phyloP scores from a whole-genome alignment of 257 asterid species.

The Phtheirospermum japonicum region DNA sequence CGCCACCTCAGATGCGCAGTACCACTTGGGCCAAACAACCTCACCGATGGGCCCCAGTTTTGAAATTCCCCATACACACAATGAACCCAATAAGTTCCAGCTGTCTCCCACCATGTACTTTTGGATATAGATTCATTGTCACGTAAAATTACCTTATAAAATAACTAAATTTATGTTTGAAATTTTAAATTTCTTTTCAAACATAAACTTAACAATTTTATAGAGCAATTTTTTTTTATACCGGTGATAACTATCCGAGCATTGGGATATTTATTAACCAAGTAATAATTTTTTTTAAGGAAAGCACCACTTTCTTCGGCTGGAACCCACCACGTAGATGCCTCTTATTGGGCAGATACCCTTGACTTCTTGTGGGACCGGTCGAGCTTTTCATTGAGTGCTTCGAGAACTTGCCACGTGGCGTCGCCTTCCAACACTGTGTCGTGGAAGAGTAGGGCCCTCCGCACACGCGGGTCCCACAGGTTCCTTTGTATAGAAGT shows the following conservation, averaged over 20 bases:
- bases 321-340: conserved; percentile 30
- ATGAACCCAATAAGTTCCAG: conserved; percentile 35
- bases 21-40: not conserved
- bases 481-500: conserved; percentile 56
- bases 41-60: not conserved
- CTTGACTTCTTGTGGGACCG: conserved; percentile 52
- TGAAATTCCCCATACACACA: not conserved
- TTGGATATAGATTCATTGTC: no score
- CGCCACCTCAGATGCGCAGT: conserved; percentile 31
- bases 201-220: no score
- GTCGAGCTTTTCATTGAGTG: conserved; percentile 45
- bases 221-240: no score
- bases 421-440: conserved; percentile 70
- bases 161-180: no score
- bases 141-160: no score
- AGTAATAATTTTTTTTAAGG: no score
- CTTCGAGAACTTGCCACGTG: conserved; percentile 68
- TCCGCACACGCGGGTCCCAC: conserved; percentile 50
- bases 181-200: not conserved
- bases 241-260: no score
- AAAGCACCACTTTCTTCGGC: conserved; percentile 22
- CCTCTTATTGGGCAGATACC: conserved; percentile 35
- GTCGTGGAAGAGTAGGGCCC: conserved; percentile 54
- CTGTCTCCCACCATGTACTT: conserved; percentile 50
- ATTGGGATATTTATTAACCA: no score